Conservation (phyloP, 2,329 filamentous ascomycete genomes). For the Fusarium graminum region DNA sequence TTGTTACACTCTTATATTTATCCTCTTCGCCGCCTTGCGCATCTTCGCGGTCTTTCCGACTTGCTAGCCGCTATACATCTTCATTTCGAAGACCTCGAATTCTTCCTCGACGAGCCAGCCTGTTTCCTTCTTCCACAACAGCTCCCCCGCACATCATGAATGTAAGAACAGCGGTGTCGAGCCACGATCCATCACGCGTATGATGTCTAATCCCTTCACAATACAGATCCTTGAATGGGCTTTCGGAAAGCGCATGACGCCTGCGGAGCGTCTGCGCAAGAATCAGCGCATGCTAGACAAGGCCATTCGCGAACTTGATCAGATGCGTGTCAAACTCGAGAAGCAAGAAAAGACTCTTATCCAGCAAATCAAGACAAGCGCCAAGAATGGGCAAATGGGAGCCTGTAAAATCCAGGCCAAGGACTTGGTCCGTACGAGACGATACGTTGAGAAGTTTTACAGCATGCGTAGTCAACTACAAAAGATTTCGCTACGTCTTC, state of each 20-base stretch:
- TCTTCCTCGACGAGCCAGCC: not conserved
- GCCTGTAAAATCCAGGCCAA: constrained; percentile 98
- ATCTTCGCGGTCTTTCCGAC: constrained; percentile 13
- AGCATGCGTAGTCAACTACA: constrained; percentile 97
- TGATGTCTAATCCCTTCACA: constrained; percentile 40
- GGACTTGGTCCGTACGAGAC: constrained; percentile 90
- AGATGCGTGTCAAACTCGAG: constrained; percentile 94
- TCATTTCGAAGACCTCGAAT: not conserved
- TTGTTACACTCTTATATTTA: constrained; percentile 38
- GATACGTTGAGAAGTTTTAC: constrained; percentile 98
- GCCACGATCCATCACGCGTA: constrained; percentile 22
- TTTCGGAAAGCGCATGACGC: constrained; percentile 99
- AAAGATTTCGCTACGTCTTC: constrained; percentile 93
- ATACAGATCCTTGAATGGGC: constrained; percentile 95
- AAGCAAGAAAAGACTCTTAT: constrained; percentile 99
- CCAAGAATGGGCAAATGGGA: constrained; percentile 98
- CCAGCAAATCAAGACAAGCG: constrained; percentile 96
- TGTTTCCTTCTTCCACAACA: constrained; percentile 18
- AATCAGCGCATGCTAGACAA: constrained; percentile 98
- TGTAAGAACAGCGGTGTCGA: constrained; percentile 46
- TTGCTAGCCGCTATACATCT: not conserved
- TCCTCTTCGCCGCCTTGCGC: constrained; percentile 39
- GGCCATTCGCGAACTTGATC: constrained; percentile 94
- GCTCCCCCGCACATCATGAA: constrained; percentile 47
- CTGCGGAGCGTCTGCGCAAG: constrained; percentile 88